These are phyloP conservation scores for Penicillium polonicum DNA, from an alignment of 2,329 filamentous ascomycete genomes.

Conservation along the genomic window DNA sequence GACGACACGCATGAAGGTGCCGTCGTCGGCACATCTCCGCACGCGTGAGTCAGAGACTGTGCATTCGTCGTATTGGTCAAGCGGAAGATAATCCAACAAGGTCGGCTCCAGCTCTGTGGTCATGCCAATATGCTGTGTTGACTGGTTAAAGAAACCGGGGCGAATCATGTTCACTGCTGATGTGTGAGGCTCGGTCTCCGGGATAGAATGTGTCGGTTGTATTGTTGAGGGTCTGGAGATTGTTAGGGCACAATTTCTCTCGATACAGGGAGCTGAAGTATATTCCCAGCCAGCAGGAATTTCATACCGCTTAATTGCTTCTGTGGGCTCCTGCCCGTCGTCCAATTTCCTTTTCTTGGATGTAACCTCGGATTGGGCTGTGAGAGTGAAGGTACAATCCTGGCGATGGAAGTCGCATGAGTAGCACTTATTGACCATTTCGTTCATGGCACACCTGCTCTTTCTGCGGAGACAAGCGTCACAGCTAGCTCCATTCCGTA, in stretches of 20 bases:
- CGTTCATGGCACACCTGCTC: slow-evolving; percentile 46
- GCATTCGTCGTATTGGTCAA: slow-evolving; percentile 43
- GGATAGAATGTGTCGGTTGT: slow-evolving; percentile 6
- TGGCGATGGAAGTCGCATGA: slow-evolving; percentile 47
- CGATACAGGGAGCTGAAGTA: not conserved
- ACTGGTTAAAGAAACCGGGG: slow-evolving; percentile 37
- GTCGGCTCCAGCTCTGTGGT: slow-evolving; percentile 45
- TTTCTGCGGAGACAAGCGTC: slow-evolving; percentile 46
- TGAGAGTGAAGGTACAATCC: slow-evolving; percentile 44
- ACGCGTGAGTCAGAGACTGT: slow-evolving; percentile 38
- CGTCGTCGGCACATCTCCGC: slow-evolving; percentile 40
- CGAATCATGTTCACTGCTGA: slow-evolving; percentile 27
- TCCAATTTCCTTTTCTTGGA: slow-evolving; percentile 45
- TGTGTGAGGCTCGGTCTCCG: slow-evolving; percentile 12
- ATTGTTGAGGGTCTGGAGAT: slow-evolving; percentile 29
- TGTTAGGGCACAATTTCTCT: slow-evolving; percentile 6
- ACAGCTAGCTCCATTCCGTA: slow-evolving; percentile 42
- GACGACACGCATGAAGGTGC: slow-evolving; percentile 43
- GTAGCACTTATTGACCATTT: slow-evolving; percentile 45
- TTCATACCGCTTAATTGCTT: slow-evolving; percentile 40
- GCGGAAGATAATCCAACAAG: slow-evolving; percentile 40
- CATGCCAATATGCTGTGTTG: slow-evolving; percentile 44
- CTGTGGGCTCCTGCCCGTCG: slow-evolving; percentile 28
- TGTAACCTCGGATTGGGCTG: slow-evolving; percentile 23
- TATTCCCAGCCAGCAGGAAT: not conserved